phyloP scores from a whole-genome alignment of 139 green algal genomes.

The Haematococcus sp. region DNA sequence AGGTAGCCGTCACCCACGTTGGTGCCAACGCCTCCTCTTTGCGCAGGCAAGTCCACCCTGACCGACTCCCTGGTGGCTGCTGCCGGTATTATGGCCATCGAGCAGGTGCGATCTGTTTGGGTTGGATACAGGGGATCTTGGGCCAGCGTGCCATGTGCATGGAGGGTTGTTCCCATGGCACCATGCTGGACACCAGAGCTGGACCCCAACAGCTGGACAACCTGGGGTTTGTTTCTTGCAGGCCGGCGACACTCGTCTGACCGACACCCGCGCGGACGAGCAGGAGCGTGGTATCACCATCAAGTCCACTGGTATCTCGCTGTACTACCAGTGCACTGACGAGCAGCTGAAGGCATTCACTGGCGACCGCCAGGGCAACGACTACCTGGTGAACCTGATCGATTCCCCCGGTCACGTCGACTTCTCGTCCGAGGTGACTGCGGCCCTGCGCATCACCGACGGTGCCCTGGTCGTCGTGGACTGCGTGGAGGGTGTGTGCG shows the following conservation, averaged over 20 bases:
- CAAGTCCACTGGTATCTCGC: conserved; percentile 99
- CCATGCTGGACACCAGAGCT: no score
- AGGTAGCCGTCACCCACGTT: conserved; percentile 5
- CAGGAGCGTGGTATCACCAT: conserved; percentile 99
- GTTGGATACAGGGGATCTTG: no score
- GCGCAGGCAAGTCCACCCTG: conserved; percentile 90
- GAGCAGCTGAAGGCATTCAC: conserved; percentile 72
- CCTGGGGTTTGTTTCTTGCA: no score
- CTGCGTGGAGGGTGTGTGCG: conserved; percentile 99
- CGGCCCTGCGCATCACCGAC: conserved; percentile 98
- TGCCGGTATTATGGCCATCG: conserved; percentile 97
- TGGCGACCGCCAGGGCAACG: conserved; percentile 77
- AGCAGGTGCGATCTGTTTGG: conserved; percentile 55
- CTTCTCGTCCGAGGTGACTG: conserved; percentile 99
- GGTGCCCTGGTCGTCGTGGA: conserved; percentile 98
- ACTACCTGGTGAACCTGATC: conserved; percentile 98
- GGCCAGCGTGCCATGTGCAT: no score
- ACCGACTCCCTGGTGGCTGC: conserved; percentile 98
- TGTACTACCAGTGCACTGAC: conserved; percentile 94
- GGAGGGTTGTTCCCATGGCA: no score
- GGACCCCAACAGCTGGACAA: no score
- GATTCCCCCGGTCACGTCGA: conserved; percentile 99
- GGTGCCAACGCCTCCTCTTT: not conserved
- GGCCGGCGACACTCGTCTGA: conserved; percentile 88
- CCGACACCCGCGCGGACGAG: conserved; percentile 97